Evolutionary conservation across 768 basidiomycete species (phyloP).

Genomic region (Kwoniella botswanensis): DNA sequence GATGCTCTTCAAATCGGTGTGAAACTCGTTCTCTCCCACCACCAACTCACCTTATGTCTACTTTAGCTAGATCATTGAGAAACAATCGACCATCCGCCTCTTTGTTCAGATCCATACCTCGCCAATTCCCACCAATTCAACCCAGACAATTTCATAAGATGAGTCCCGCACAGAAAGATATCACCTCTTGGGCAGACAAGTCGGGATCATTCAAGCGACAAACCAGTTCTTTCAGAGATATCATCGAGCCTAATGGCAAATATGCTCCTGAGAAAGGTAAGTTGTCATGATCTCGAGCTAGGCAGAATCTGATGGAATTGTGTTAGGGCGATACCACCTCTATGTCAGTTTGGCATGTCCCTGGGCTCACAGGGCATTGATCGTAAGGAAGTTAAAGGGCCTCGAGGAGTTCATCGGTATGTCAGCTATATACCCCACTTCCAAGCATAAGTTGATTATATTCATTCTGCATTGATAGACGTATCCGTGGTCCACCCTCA

Average conservation of each 20-base stretch:
- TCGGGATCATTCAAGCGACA: slow-evolving; percentile 74
- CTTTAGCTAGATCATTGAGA: neutral
- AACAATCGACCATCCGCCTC: neutral
- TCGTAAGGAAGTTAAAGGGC: slow-evolving; percentile 88
- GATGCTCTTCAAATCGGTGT: too few relatives aligned
- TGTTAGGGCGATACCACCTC: slow-evolving; percentile 82
- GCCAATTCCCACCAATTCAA: neutral
- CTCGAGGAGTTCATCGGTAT: slow-evolving; percentile 80
- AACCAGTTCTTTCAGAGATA: slow-evolving; percentile 65
- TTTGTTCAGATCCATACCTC: neutral
- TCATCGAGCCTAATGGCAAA: slow-evolving; percentile 65
- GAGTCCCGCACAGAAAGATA: slow-evolving; percentile 44
- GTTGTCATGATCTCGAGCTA: slow-evolving; percentile 27
- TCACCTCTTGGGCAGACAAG: slow-evolving; percentile 63
- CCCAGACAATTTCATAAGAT: slow-evolving; percentile 10
- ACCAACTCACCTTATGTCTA: slow-evolving; percentile 4
- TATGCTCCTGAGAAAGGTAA: slow-evolving; percentile 78
- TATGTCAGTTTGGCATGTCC: slow-evolving; percentile 82
- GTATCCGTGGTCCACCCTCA: slow-evolving; percentile 81
- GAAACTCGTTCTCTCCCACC: neutral
- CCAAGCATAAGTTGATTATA: neutral
- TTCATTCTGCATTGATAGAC: slow-evolving; percentile 60
- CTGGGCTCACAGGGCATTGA: slow-evolving; percentile 91
- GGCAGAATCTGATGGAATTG: neutral
- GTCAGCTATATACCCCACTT: slow-evolving; percentile 47